Evolutionary conservation across 2,329 filamentous ascomycete genomes (phyloP).

Genomic region (Juglanconis juglandina): DNA sequence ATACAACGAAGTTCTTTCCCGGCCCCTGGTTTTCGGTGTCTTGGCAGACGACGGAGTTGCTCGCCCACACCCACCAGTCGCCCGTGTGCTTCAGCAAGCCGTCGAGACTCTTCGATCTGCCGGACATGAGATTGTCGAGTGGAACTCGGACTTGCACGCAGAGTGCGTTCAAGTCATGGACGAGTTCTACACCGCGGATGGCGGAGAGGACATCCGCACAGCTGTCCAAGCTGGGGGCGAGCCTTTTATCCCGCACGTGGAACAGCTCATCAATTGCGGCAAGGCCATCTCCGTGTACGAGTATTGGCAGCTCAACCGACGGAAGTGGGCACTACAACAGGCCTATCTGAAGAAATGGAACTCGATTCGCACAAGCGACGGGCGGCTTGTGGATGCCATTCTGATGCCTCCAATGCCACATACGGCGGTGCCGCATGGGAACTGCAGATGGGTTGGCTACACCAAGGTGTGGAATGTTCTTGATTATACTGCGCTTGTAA

Average conservation of each 20-base stretch:
- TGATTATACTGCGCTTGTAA: constrained; percentile 56
- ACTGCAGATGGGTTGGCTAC: constrained; percentile 51
- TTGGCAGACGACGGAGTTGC: constrained; percentile 53
- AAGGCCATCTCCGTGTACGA: constrained; percentile 57
- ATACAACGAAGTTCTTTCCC: constrained; percentile 37
- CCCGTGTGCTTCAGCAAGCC: constrained; percentile 39
- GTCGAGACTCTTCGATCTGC: constrained; percentile 36
- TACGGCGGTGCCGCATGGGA: constrained; percentile 43
- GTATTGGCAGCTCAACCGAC: constrained; percentile 65
- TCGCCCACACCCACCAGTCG: constrained; percentile 50
- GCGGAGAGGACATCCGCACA: constrained; percentile 58
- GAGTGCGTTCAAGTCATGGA: constrained; percentile 48
- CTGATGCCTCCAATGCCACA: constrained; percentile 61
- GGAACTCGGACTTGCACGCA: constrained; percentile 48
- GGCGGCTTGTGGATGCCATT: constrained; percentile 50
- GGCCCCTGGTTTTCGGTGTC: constrained; percentile 47
- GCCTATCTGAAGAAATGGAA: constrained; percentile 60
- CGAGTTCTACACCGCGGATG: constrained; percentile 59
- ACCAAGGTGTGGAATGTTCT: constrained; percentile 62
- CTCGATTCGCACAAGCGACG: constrained; percentile 39
- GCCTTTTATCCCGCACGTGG: constrained; percentile 56
- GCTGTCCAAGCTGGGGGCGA: constrained; percentile 55
- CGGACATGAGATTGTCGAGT: constrained; percentile 53
- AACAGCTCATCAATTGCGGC: constrained; percentile 51
- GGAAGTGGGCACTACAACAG: constrained; percentile 51